These are phyloP conservation scores for Candida verbasci DNA, from an alignment of 805 yeast species.

Conservation along the genomic window DNA sequence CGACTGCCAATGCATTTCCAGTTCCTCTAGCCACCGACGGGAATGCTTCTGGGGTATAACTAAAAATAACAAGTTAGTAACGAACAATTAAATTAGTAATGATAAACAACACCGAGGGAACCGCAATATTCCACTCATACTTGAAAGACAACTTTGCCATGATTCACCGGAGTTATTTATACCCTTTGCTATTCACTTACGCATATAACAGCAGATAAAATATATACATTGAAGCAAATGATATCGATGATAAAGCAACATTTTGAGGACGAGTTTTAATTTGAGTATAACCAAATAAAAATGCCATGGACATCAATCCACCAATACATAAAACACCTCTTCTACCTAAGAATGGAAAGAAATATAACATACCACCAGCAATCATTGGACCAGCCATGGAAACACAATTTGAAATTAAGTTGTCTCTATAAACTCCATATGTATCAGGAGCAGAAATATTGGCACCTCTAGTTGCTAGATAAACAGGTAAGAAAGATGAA, in stretches of 20 bases:
- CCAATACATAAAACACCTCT: conserved; percentile 56
- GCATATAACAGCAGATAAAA: conserved; percentile 31
- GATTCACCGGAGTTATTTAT: no score
- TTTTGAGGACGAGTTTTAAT: conserved; percentile 44
- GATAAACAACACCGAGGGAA: no score
- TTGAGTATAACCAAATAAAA: conserved; percentile 58
- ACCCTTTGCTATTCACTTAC: no score
- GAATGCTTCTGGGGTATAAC: conserved; percentile 36
- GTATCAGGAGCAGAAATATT: conserved; percentile 29
- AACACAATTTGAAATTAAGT: conserved; percentile 22
- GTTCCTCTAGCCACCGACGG: conserved; percentile 33
- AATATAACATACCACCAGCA: conserved; percentile 18
- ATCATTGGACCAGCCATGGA: conserved; percentile 28
- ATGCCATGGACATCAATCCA: conserved; percentile 49
- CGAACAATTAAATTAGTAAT: no score
- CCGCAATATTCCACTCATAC: no score
- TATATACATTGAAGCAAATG: conserved; percentile 39
- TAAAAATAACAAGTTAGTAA: no score
- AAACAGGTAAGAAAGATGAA: conserved; percentile 48
- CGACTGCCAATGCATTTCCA: conserved; percentile 31
- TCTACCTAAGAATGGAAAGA: conserved; percentile 40
- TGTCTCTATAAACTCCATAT: conserved; percentile 21
- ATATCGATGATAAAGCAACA: conserved; percentile 45
- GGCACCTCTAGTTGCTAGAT: conserved; percentile 49
- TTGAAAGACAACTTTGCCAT: no score